These are phyloP conservation scores for Ceratocystis harringtonii DNA, from an alignment of 2,329 filamentous ascomycete species.

Conservation along the genomic window DNA sequence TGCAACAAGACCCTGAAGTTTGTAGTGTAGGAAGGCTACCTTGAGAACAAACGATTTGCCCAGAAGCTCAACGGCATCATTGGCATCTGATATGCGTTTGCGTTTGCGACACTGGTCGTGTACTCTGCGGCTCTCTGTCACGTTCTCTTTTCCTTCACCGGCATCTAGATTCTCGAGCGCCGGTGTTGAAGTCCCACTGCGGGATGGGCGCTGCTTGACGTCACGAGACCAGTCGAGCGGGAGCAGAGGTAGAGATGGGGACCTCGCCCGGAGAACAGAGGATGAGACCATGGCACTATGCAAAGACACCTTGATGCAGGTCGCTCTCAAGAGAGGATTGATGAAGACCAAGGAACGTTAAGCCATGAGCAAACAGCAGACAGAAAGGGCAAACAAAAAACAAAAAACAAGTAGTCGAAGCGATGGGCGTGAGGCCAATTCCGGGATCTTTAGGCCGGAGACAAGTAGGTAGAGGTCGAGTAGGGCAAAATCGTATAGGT, in stretches of 20 bases:
- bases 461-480: too few relatives aligned
- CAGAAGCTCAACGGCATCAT: constrained; percentile 11
- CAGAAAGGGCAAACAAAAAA: not conserved
- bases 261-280: constrained; percentile 4
- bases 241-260: constrained; percentile 13
- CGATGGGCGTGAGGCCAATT: not conserved
- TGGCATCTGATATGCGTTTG: constrained; percentile 13
- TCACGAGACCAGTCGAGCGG: constrained; percentile 1
- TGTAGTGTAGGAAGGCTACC: not conserved
- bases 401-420: not conserved
- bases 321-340: not conserved
- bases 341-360: not conserved
- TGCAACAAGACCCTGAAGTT: not conserved
- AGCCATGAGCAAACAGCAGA: not conserved
- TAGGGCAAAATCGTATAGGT: too few relatives aligned
- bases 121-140: not conserved
- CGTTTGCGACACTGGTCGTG: constrained; percentile 8
- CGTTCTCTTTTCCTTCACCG: constrained; percentile 6
- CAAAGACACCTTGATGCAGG: not conserved
- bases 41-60: constrained; percentile 11
- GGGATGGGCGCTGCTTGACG: not conserved
- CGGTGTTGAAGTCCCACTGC: constrained; percentile 5
- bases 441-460: not conserved
- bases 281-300: not conserved
- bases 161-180: constrained; percentile 8